Conservation (phyloP, 257 asterid genomes). For the Prunella vulgaris region DNA sequence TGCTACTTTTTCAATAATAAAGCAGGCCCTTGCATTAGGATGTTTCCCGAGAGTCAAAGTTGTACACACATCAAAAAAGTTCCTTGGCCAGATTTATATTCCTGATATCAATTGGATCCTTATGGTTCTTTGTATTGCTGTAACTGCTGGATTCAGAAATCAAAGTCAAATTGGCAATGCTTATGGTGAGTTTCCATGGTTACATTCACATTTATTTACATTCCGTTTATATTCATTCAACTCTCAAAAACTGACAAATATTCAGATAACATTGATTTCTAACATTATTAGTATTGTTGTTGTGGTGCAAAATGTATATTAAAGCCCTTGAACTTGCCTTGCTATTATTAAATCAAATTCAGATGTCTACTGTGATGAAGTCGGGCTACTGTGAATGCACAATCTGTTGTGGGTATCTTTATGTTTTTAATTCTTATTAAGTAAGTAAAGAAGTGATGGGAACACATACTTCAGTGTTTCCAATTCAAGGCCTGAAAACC, state of each 20-base stretch:
- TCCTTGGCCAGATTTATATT: conserved; percentile 29
- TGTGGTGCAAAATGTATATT: neutral
- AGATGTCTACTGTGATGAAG: no score
- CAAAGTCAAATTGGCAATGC: conserved; percentile 97
- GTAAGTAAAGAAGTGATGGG: neutral
- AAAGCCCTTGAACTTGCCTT: neutral
- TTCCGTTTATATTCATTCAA: neutral
- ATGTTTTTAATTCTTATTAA: neutral
- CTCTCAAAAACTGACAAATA: neutral
- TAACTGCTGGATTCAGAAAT: conserved; percentile 91
- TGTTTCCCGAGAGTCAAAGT: conserved; percentile 80
- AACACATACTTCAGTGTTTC: neutral
- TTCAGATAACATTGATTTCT: neutral
- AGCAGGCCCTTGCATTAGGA: conserved; percentile 72
- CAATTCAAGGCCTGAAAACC: neutral
- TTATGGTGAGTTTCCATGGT: conserved; percentile 43
- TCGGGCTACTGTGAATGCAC: neutral
- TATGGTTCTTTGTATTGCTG: conserved; percentile 91
- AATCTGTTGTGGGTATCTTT: neutral
- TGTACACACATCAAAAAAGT: conserved; percentile 79
- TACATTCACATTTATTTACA: neutral
- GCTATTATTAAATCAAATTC: no score
- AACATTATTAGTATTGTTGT: neutral
- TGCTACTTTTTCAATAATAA: conserved; percentile 71
- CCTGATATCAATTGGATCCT: conserved; percentile 98